Base-by-base conservation (phyloP, 2,329 filamentous ascomycete genomes). In the Fusarium sp. region DNA sequence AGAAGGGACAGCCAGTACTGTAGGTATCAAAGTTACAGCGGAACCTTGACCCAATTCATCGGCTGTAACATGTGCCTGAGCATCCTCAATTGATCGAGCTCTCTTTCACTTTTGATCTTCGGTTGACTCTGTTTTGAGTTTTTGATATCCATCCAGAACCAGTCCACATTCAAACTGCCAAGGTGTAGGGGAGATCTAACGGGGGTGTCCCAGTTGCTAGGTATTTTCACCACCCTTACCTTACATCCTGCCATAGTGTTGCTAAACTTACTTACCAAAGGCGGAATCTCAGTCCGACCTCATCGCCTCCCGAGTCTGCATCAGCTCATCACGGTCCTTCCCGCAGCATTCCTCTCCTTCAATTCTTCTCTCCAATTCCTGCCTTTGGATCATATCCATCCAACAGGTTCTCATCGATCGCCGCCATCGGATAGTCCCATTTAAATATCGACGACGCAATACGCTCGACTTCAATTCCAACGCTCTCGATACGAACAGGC, bases 311-410 rank as follows among this genome's bases (percentile, higher is more conserved):
- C 46, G 35, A 66, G 63, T 67, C 61, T 73, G 70, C 71, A 76
- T 76, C 75, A 75, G 67, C 73, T 76, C 75, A 76, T 67, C 61
- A 60, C 75, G 56, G 70, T 60, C 71, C 66, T 75, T 76, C 64
- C 69, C 70, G 70, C 64, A 64, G 57, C 63, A 61, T 74, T 68
- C 64, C 59, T 68, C 69, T 59, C 66, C 68, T 52, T 48, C 41
- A 64, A 62, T 62, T 63, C 41, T 67, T 63, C 53, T 70, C 37
- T 53, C 48, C 42, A 63, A 57, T 55, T 61, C 52, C 62, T 62
- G 54, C 70, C 53, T 46, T 61, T 59, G 50, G 65, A 38, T 52
- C 53, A 61, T 52, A 46, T 63, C 64, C 40, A 37, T 49, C 46
- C 57, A 59, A 35, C 55, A 42, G 56, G 57, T 59, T 52, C 49